Percentiles rank a stretch among this genome's conserved stretches.
phyloP scores from a whole-genome alignment of 2,329 filamentous ascomycete genomes.

The Bipolaris cookei region DNA sequence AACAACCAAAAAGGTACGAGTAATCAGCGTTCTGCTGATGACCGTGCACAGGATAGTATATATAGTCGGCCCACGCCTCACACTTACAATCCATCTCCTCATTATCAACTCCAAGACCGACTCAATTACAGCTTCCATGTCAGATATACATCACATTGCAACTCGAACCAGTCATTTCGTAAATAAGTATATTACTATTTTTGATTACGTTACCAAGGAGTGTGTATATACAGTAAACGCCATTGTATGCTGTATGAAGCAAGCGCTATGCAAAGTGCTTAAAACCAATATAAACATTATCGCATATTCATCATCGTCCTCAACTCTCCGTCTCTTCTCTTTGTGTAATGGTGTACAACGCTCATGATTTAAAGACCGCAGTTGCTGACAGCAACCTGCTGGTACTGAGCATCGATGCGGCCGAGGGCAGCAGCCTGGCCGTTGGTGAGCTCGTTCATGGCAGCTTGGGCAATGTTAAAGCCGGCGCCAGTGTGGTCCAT shows the following conservation, averaged over 20 bases:
- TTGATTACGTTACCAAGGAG: slow-evolving; percentile 18
- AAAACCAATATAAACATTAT: slow-evolving; percentile 11
- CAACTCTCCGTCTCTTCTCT: not conserved
- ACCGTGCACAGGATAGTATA: too few species aligned
- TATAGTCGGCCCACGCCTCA: too few species aligned
- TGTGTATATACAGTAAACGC: slow-evolving; percentile 13
- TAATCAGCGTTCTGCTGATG: too few species aligned
- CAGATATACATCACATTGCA: not conserved
- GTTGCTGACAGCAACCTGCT: slow-evolving; percentile 46
- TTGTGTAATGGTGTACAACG: not conserved
- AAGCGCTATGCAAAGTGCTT: slow-evolving; percentile 11
- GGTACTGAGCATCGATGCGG: slow-evolving; percentile 52
- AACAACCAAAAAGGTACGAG: not conserved
- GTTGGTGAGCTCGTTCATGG: slow-evolving; percentile 59
- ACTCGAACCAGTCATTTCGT: not conserved
- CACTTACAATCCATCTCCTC: too few species aligned
- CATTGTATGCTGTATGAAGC: slow-evolving; percentile 7
- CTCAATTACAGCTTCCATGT: too few species aligned
- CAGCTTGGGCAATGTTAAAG: slow-evolving; percentile 58
- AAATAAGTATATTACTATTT: not conserved
- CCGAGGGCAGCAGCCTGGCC: slow-evolving; percentile 54
- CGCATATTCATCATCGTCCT: not conserved
- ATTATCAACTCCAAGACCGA: too few species aligned
- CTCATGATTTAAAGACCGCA: slow-evolving; percentile 38
- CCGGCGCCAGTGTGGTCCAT: slow-evolving; percentile 56